Base-by-base conservation (phyloP, 768 basidiomycete genomes). In the Asterophora lycoperdoides region DNA sequence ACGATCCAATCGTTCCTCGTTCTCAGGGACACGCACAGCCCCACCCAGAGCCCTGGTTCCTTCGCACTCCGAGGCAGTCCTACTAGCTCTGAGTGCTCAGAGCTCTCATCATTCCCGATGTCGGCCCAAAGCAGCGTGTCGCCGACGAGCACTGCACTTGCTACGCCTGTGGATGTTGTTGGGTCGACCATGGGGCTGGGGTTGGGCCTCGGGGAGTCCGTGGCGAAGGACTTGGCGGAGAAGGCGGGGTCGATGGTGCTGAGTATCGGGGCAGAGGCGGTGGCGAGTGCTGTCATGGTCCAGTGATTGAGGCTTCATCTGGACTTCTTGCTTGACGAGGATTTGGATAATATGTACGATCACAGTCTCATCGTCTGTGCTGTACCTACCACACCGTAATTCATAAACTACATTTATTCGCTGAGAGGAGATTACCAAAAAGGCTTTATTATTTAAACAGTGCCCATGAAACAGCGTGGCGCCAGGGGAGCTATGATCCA, bases 161-260 rank as follows among this genome's bases (percentile, higher is more conserved):
- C 60, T 8, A 69, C 67, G 2, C 68, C 68, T 26, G 50, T 60
- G 2, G 68, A 69, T 35, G 60, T 64, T 37, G 32, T 20, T 11
- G 30, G 23, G n/a, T 19, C 42, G 18, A 20, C 19, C 23, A 10
- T 34, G n/a, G 44, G 48, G 3, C 20, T 39, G 11, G 42, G 36
- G 9, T 35, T 49, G 42, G 53, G 39, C 32, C 15, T 50, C 36
- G 39, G 36, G 1, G 53, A 53, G 13, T 36, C 17, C 5, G 13
- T 49, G 9, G 49, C 34, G n/a, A 54, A 43, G 49, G 55, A 58
- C 6, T 17, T 60, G 17, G 43, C 18, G 42, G 54, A 54, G 15
- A 45, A 40, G 34, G 46, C 54, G n/a, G 37, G 48, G 43, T 40
- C 50, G 48, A 29, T 53, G 19, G 45, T 19, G 28, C 20, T 55